Conservation (phyloP, 768 basidiomycete genomes). For the Mycena haematopus region DNA sequence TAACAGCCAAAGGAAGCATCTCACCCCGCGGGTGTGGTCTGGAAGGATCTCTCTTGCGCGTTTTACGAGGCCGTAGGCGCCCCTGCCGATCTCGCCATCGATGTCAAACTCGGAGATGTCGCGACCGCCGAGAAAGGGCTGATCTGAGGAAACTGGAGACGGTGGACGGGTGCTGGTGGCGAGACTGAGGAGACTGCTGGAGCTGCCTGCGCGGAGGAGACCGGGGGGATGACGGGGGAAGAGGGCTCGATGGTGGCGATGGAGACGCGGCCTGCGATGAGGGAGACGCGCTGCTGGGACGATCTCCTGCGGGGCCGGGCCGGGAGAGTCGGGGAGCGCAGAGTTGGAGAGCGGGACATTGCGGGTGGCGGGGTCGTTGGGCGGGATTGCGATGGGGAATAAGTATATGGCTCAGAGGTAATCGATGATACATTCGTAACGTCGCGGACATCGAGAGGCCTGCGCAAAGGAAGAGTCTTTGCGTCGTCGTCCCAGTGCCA, state of each 20-base stretch:
- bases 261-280: conserved; percentile 81
- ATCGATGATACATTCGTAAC: conserved; percentile 33
- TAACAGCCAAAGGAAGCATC: conserved; percentile 38
- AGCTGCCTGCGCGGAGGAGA: conserved; percentile 68
- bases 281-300: conserved; percentile 84
- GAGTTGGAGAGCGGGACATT: conserved; percentile 55
- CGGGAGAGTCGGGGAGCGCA: conserved; percentile 57
- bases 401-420: conserved; percentile 41
- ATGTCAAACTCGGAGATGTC: conserved; percentile 88
- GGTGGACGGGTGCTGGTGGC: conserved; percentile 68
- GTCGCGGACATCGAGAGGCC: conserved; percentile 42
- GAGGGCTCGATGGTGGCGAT: conserved; percentile 81
- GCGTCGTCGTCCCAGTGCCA: conserved; percentile 25
- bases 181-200: conserved; percentile 66
- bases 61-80: conserved; percentile 96
- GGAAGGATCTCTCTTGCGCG: conserved; percentile 78
- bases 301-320: conserved; percentile 77
- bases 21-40: conserved; percentile 85
- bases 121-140: conserved; percentile 62
- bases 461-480: background rate
- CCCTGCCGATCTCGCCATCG: conserved; percentile 88
- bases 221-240: conserved; percentile 66
- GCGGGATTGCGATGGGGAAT: conserved; percentile 30
- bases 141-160: conserved; percentile 54
- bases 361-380: conserved; percentile 33